These are phyloP conservation scores for Suillus tomentosus DNA, from an alignment of 768 basidiomycete species.

Conservation along the genomic window DNA sequence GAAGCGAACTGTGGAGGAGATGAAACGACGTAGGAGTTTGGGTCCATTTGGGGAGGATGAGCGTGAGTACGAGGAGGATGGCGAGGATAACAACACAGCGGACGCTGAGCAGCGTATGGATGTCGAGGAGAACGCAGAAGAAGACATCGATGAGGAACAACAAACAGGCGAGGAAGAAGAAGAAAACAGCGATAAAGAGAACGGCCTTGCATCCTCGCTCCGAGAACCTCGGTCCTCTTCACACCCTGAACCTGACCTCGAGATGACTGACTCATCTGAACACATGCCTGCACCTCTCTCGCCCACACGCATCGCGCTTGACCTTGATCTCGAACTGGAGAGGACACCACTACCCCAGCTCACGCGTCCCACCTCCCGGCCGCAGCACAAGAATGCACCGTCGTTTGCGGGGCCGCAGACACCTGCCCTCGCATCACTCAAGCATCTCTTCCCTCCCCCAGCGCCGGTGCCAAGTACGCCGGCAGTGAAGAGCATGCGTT, in stretches of 20 bases:
- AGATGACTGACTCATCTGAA: conserved; percentile 17
- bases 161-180: conserved; percentile 6
- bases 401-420: conserved; percentile 21
- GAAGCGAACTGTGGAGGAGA: conserved; percentile 39
- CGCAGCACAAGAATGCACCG: not conserved
- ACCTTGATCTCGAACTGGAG: conserved; percentile 7
- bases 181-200: conserved; percentile 17
- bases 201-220: conserved; percentile 7
- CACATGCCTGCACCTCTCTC: conserved; percentile 14
- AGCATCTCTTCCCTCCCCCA: conserved; percentile 31
- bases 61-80: conserved; percentile 35
- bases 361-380: conserved; percentile 2
- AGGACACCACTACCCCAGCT: conserved; percentile 10
- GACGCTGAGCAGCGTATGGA: conserved; percentile 36
- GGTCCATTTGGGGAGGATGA: conserved; percentile 23
- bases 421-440: conserved; percentile 32
- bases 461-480: conserved; percentile 23
- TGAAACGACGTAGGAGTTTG: conserved; percentile 32
- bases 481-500: conserved; percentile 32
- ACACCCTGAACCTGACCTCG: not conserved
- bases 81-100: conserved; percentile 44
- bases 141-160: conserved; percentile 9
- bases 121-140: conserved; percentile 39
- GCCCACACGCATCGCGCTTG: conserved; percentile 2
- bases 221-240: not conserved